These are phyloP conservation scores for Ilyonectria mors-panacis DNA, from an alignment of 2,329 filamentous ascomycete species.

Conservation along the genomic window DNA sequence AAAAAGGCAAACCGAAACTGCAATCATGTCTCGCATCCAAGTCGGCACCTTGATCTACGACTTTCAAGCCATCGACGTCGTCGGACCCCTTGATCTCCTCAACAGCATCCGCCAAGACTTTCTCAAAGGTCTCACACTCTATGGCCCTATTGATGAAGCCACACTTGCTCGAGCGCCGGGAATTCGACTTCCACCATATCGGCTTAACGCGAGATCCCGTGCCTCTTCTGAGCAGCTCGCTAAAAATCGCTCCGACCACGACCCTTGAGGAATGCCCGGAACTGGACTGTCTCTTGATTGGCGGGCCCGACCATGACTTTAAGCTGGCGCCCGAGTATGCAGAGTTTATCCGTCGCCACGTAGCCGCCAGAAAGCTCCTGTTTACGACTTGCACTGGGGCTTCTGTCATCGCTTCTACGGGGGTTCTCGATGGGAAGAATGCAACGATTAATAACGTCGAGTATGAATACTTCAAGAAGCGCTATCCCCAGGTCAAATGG, in stretches of 20 bases:
- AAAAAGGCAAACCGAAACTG: no score
- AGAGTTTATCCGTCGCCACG: conserved; percentile 53
- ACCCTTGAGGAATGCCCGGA: conserved; percentile 54
- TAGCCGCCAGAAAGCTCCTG: conserved; percentile 53
- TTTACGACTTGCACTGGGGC: conserved; percentile 58
- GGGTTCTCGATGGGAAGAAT: conserved; percentile 58
- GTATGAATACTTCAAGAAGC: conserved; percentile 48
- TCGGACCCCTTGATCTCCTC: conserved; percentile 52
- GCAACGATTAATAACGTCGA: conserved; percentile 60
- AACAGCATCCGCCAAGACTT: conserved; percentile 40
- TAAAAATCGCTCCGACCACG: conserved; percentile 48
- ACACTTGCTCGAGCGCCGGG: conserved; percentile 42
- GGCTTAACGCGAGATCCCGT: conserved; percentile 51
- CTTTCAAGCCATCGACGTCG: conserved; percentile 53
- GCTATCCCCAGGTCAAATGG: conserved; percentile 61
- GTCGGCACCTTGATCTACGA: conserved; percentile 48
- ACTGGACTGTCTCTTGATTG: conserved; percentile 56
- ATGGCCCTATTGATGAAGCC: conserved; percentile 38
- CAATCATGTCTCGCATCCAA: conserved; percentile 17
- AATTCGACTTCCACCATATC: conserved; percentile 54
- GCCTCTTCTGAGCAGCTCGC: conserved; percentile 12
- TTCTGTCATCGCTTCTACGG: conserved; percentile 49
- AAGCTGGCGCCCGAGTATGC: conserved; percentile 48
- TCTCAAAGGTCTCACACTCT: conserved; percentile 28
- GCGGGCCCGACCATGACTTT: conserved; percentile 50